phyloP scores from a whole-genome alignment of 1,284 basidiomycete genomes.

The Tilletia indica region DNA sequence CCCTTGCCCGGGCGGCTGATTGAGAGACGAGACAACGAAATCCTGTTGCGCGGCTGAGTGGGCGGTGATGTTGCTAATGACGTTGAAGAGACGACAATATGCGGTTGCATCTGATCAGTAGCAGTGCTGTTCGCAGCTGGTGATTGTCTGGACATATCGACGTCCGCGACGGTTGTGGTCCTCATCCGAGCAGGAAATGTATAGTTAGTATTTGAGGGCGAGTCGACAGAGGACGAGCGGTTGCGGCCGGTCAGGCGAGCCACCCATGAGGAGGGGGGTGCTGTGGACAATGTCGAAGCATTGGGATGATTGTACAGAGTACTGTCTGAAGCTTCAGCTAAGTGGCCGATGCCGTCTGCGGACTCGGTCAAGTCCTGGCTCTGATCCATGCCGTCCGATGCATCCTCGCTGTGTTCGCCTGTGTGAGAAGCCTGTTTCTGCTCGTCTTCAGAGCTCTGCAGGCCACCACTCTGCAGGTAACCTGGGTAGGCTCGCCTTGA shows the following conservation, averaged over 20 bases:
- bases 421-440: too few species aligned
- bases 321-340: neutral
- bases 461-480: too few species aligned
- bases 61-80: neutral
- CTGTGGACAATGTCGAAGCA: neutral
- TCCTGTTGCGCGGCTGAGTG: neutral
- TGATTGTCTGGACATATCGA: neutral
- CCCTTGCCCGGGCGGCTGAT: neutral
- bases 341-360: neutral
- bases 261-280: constrained; percentile 4
- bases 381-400: neutral
- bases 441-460: too few species aligned
- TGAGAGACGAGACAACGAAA: constrained; percentile 2
- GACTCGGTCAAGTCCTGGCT: constrained; percentile 5
- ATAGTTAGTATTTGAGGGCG: neutral
- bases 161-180: neutral
- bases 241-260: constrained; percentile 13
- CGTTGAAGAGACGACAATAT: neutral
- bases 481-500: too few species aligned
- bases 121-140: too few species aligned
- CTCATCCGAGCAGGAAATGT: neutral
- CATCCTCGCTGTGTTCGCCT: too few species aligned
- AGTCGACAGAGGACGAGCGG: constrained; percentile 9
- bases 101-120: neutral
- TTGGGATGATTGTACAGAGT: constrained; percentile 5